Percentiles rank a stretch among this genome's conserved stretches.
These are phyloP conservation scores for Solanum hybrid DNA, from an alignment of 305 asterid genomes.

Conservation along the genomic window DNA sequence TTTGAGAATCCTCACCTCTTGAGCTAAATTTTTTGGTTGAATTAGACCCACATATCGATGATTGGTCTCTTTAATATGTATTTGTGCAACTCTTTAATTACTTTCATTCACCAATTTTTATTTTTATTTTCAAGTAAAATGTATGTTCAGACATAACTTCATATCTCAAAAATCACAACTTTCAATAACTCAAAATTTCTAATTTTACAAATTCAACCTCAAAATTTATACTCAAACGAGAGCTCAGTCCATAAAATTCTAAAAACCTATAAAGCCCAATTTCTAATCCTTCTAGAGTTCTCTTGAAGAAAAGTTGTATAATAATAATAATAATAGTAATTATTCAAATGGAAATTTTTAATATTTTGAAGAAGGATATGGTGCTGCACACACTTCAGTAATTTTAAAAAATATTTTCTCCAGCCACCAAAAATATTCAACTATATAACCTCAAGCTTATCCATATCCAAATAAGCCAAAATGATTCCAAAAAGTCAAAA, in stretches of 20 bases:
- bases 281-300: background rate
- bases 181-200: rapidly evolving
- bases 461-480: background rate
- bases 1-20: background rate
- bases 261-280: background rate
- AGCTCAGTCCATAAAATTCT: background rate
- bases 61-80: background rate
- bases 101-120: background rate
- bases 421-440: background rate
- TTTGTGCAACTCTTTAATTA: background rate
- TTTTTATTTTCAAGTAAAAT: background rate
- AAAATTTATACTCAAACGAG: background rate
- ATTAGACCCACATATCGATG: background rate
- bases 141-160: rapidly evolving
- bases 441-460: background rate
- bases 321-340: background rate
- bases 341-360: background rate
- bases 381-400: background rate
- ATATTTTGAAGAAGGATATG: background rate
- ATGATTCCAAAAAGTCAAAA: background rate
- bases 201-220: background rate
- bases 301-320: background rate
- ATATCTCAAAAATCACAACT: background rate
- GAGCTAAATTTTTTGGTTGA: background rate
- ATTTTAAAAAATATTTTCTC: background rate